Base-by-base conservation (phyloP, 441 rosid species). In the Breynia disticha region DNA sequence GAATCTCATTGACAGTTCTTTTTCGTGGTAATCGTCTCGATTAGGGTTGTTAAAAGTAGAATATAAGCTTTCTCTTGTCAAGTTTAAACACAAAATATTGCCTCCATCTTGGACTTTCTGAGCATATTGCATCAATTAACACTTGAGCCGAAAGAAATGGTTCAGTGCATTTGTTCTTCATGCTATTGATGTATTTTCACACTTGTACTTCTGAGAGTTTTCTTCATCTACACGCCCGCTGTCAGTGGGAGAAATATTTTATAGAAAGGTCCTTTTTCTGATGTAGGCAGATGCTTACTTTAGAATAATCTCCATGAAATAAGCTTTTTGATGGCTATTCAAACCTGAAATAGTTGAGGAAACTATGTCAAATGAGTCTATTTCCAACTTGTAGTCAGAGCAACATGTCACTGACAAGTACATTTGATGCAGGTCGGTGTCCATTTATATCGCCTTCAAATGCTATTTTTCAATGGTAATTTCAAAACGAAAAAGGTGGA, bases 61-160 rank as follows among this genome's bases (percentile, higher is more conserved):
- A 57, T 35, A 53, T 54, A 48, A 17, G 53, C 46, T 51, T 22
- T 45, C 38, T 11, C 45, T 45, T 16, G 64, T 67, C 67, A 58
- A 55, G 47, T 63, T 55, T 52, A 52, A 57, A 56, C 46, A 42
- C 18, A 65, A 59, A 67, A 61, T 37, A 45, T 62, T 57, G 65
- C 56, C 35, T 62, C 71, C 74, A 68, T 64, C 35, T 35, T 59
- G 46, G 73, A 63, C 68, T 61, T 67, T 11, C 62, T 61, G 43
- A 56, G 71, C 56, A 65, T 47, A 56, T 61, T 69, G 62, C 59
- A 7, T 67, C 56, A 63, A 70, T 64, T 73, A 54, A 73, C 70
- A 59, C 78, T 73, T 70, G 11, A 66, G 73, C 77, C 77, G 71
- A 75, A 78, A 78, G 78, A 64, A 54, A 73, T 66, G 77, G 74